Conservation (phyloP, 2,329 filamentous ascomycete genomes). For the Trichoderma pleuroti region DNA sequence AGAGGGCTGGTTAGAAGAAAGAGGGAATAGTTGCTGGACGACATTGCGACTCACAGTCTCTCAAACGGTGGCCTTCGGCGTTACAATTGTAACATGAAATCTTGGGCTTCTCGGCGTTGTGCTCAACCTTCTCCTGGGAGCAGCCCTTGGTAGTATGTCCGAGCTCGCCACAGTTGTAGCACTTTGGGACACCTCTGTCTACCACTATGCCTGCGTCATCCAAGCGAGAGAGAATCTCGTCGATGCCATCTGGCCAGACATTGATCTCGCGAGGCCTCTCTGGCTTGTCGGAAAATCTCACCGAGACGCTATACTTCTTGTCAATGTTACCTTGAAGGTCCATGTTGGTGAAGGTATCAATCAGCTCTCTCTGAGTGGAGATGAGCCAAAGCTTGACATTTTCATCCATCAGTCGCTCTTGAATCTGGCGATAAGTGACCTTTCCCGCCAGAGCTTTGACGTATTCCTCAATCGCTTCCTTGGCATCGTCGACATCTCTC, state of each 20-base stretch:
- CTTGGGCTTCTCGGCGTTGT: conserved; percentile 36
- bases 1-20: conserved; percentile 14
- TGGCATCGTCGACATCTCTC: conserved; percentile 60
- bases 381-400: conserved; percentile 59
- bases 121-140: conserved; percentile 53
- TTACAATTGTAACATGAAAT: conserved; percentile 65
- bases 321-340: conserved; percentile 66
- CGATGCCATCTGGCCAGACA: conserved; percentile 55
- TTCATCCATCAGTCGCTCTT: conserved; percentile 55
- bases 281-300: conserved; percentile 58
- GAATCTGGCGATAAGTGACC: conserved; percentile 57
- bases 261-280: conserved; percentile 56
- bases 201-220: conserved; percentile 62
- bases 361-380: conserved; percentile 53
- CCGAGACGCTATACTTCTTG: conserved; percentile 61
- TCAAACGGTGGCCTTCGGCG: conserved; percentile 60
- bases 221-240: conserved; percentile 63
- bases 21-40: neutral
- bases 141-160: conserved; percentile 63
- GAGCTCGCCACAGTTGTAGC: conserved; percentile 60
- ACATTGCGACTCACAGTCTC: conserved; percentile 56
- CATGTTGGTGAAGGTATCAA: conserved; percentile 64
- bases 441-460: conserved; percentile 55
- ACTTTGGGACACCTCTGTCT: conserved; percentile 56
- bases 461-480: conserved; percentile 57